A percentile compares a stretch with the other conserved stretches of the same genome.
Evolutionary conservation across 805 yeast species (phyloP).

Genomic region (Pichia californica): DNA sequence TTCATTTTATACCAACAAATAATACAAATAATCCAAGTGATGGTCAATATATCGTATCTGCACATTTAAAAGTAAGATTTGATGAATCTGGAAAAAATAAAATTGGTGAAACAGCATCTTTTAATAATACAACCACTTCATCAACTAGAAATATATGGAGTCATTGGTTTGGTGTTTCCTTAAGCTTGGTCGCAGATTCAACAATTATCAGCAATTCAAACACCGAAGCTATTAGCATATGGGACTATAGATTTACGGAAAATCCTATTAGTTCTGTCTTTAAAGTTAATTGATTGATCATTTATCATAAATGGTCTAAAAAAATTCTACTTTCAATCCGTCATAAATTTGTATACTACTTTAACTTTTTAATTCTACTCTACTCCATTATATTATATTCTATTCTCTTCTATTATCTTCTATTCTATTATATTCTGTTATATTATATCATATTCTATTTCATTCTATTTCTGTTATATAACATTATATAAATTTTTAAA

Average conservation of each 20-base stretch:
- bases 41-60: slow-evolving; percentile 34
- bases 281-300: slow-evolving; percentile 2
- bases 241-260: slow-evolving; percentile 62
- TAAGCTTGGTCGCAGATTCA: slow-evolving; percentile 57
- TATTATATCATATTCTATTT: too few species aligned
- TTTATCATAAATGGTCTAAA: too few species aligned
- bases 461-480: too few species aligned
- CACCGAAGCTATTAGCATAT: slow-evolving; percentile 46
- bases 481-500: too few species aligned
- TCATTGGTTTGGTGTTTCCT: slow-evolving; percentile 60
- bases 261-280: slow-evolving; percentile 48
- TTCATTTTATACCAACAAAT: slow-evolving; percentile 45
- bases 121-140: slow-evolving; percentile 26
- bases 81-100: slow-evolving; percentile 71
- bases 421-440: too few species aligned
- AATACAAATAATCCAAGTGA: neutral
- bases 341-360: too few species aligned
- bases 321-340: too few species aligned
- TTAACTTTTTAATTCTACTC: too few species aligned
- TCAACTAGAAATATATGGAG: slow-evolving; percentile 55
- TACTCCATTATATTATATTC: too few species aligned
- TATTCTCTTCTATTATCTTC: neutral
- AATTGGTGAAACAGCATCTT: slow-evolving; percentile 57
- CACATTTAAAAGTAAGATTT: slow-evolving; percentile 55
- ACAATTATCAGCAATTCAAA: slow-evolving; percentile 31